These are phyloP conservation scores for Candida adriatica DNA, from an alignment of 805 yeast genomes.

Conservation along the genomic window DNA sequence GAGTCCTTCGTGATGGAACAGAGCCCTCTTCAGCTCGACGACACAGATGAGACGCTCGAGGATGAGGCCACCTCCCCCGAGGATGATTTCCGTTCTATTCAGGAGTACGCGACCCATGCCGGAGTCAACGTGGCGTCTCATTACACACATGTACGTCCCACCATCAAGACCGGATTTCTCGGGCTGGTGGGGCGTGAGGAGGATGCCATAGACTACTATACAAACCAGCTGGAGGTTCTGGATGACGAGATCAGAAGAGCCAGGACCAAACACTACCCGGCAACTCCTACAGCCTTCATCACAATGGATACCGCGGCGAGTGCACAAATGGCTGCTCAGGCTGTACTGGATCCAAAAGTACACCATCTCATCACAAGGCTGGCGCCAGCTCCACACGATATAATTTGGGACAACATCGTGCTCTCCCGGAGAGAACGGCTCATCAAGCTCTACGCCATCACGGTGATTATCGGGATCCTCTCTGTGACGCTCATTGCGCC, in stretches of 20 bases:
- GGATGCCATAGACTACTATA: constrained; percentile 77
- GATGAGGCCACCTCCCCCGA: constrained; percentile 5
- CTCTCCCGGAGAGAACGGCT: constrained; percentile 69
- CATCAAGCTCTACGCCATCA: constrained; percentile 54
- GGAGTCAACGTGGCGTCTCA: constrained; percentile 14
- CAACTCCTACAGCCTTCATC: constrained; percentile 87
- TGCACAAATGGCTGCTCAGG: constrained; percentile 96
- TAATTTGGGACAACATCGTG: constrained; percentile 87
- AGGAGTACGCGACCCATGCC: constrained; percentile 18
- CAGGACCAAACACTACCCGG: constrained; percentile 61
- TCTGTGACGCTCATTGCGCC: constrained; percentile 76
- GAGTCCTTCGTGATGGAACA: constrained; percentile 20
- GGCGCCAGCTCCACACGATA: constrained; percentile 96
- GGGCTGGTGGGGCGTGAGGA: constrained; percentile 63
- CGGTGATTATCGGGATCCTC: constrained; percentile 57
- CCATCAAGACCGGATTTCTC: constrained; percentile 47
- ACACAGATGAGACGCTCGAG: constrained; percentile 9
- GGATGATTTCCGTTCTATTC: constrained; percentile 18
- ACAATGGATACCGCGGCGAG: constrained; percentile 94
- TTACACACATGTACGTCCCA: constrained; percentile 48
- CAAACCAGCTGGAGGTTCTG: constrained; percentile 57
- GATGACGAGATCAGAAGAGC: constrained; percentile 67
- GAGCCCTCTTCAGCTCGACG: constrained; percentile 11
- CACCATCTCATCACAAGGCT: constrained; percentile 72
- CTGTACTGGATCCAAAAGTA: constrained; percentile 85